A percentile compares a stretch with the other conserved stretches of the same genome.
These are phyloP conservation scores for Lathyrus tuberosus DNA, from an alignment of 306 rosid genomes.

Conservation along the genomic window DNA sequence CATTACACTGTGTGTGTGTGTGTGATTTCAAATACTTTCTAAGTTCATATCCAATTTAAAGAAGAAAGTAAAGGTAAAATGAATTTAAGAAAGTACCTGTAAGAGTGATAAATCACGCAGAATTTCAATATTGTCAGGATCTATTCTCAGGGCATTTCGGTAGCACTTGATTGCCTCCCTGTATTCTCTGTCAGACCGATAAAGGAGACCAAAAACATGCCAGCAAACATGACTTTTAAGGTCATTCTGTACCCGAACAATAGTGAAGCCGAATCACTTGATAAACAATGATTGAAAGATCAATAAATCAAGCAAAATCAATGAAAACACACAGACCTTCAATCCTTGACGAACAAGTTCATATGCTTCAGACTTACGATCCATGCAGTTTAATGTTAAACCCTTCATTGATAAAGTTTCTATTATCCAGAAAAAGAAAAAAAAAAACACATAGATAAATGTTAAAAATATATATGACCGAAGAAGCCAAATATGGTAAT, in stretches of 20 bases:
- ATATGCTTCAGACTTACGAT: conserved; percentile 95
- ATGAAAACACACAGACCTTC: conserved; percentile 61
- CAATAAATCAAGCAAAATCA: conserved; percentile 17
- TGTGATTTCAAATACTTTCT: neutral
- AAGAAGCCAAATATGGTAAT: conserved; percentile 16
- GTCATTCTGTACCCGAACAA: conserved; percentile 75
- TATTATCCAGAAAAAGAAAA: conserved; percentile 47
- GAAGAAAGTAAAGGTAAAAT: conserved; percentile 26
- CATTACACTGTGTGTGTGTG: neutral
- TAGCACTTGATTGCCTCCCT: conserved; percentile 98
- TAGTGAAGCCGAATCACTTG: conserved; percentile 29
- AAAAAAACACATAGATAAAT: conserved; percentile 25
- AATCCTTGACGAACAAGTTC: conserved; percentile 94
- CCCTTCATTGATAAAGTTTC: conserved; percentile 99
- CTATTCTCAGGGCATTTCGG: conserved; percentile 88
- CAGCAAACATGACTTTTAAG: conserved; percentile 99
- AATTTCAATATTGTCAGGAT: conserved; percentile 96
- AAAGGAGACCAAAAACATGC: conserved; percentile 97
- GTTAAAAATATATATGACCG: neutral
- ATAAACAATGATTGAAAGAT: conserved; percentile 29
- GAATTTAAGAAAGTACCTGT: conserved; percentile 57
- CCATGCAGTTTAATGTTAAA: conserved; percentile 95
- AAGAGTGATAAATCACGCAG: conserved; percentile 84
- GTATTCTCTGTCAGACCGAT: conserved; percentile 96
- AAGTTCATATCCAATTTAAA: conserved; percentile 15